Evolutionary conservation across 2,329 filamentous ascomycete genomes (phyloP).

Genomic region (Whalleya microplaca): DNA sequence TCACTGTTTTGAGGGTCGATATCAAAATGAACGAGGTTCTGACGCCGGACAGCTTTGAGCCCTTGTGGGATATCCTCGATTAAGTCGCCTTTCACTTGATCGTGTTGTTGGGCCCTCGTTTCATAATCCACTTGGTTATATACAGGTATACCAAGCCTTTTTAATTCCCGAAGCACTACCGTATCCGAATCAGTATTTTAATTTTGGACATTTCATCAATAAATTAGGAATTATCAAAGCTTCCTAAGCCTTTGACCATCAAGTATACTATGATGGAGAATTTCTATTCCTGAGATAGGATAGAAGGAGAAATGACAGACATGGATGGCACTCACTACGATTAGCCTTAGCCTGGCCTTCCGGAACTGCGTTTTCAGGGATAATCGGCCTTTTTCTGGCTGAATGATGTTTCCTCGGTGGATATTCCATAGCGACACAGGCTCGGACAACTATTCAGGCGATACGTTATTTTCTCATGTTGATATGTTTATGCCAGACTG

Average conservation of each 20-base stretch:
- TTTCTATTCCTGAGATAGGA: no score
- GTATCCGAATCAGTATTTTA: no score
- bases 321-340: no score
- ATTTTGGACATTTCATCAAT: no score
- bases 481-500: not conserved
- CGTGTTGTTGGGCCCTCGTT: not conserved
- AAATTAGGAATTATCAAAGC: no score
- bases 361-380: not conserved
- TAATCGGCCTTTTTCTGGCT: conserved; percentile 2
- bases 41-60: conserved; percentile 3
- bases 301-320: no score
- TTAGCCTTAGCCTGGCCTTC: not conserved
- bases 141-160: not conserved
- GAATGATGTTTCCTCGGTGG: conserved; percentile 29
- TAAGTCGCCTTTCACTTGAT: conserved; percentile 8
- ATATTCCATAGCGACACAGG: conserved; percentile 28
- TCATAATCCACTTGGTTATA: not conserved
- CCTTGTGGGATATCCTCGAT: conserved; percentile 21
- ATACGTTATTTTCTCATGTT: not conserved
- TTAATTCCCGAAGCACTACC: conserved; percentile 5
- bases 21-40: conserved; percentile 30
- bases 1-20: conserved; percentile 30
- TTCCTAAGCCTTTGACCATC: no score
- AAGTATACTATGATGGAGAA: no score
- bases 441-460: conserved; percentile 21